Base-by-base conservation (phyloP, 2,329 filamentous ascomycete genomes). In the Fusarium pseudocircinatum region DNA sequence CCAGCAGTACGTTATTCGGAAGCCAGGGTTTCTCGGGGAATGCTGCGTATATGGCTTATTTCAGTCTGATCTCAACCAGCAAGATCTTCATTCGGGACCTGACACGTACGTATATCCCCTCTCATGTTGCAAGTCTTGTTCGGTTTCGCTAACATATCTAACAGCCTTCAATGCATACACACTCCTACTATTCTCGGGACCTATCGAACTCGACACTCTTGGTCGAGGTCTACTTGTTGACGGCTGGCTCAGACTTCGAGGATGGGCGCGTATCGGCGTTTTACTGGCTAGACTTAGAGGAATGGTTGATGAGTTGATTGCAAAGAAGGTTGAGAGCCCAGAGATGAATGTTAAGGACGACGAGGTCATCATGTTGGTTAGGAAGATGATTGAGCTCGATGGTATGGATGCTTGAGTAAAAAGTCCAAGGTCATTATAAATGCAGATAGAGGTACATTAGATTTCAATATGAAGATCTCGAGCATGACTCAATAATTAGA, bases 261-360 rank as follows among this genome's bases (percentile, higher is more conserved):
- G 96, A 2, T 99, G 96, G 96, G 96, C 96, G 2, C 89, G 96
- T 52, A 96, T 99, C 72, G 96, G 96, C 36, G 96, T 98, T 18
- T 82, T 99, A 75, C 92, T 97, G 6, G 93, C 92, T 50, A 87
- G 96, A 70, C 83, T 99, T 74, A 88, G 96, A 71, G 91, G 91
- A 64, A 93, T 98, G 91, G 87, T 99, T 60, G 96, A 99, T 84
- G 90, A 92, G 73, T 87, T 97, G 69, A 89, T 99, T 78, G 93
- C 93, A 64, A 87, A 88, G 73, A 95, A 95, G 82, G 90, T 98
- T 54, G 94, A 95, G 80, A 91, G 93, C 71, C 94, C 94, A 0
- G 87, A 86, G 18, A 80, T 88, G 64, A 89, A 91, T 50, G 79
- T 91, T 40, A 84, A 84, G 63, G 84, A 86, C 49, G 88, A 87